A percentile compares a stretch with the other conserved stretches of the same genome.
phyloP scores from a whole-genome alignment of 768 basidiomycete genomes.

The Hysterangium stoloniferum region DNA sequence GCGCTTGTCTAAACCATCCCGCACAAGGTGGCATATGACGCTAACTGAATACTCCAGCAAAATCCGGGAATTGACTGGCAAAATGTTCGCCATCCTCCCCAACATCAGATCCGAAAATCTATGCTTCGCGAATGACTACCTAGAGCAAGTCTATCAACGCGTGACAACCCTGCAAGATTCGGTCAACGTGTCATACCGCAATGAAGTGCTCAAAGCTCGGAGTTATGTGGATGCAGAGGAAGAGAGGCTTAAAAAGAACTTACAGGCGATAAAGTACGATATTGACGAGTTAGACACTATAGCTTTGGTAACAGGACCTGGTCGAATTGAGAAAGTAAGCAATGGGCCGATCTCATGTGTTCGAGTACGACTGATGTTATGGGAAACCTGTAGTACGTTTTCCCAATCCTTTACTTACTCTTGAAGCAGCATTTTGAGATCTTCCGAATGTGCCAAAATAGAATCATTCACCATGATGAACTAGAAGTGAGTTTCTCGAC shows the following conservation, averaged over 20 bases:
- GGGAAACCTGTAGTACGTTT: constrained; percentile 7
- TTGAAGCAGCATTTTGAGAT: constrained; percentile 16
- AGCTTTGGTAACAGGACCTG: constrained; percentile 19
- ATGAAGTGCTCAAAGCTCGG: neutral
- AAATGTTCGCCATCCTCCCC: neutral
- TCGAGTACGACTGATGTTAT: neutral
- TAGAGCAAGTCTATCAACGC: neutral
- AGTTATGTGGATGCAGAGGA: constrained; percentile 20
- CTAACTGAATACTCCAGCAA: neutral
- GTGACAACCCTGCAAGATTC: neutral
- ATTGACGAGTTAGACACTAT: constrained; percentile 25
- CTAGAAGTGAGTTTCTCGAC: constrained; percentile 5
- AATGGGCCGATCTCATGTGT: neutral
- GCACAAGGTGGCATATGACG: neutral
- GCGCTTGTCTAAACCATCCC: neutral
- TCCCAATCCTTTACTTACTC: constrained; percentile 13
- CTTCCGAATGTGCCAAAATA: constrained; percentile 19
- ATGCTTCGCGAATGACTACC: neutral
- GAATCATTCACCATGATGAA: constrained; percentile 23
- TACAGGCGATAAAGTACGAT: constrained; percentile 20
- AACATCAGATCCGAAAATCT: neutral
- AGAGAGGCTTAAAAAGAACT: constrained; percentile 16
- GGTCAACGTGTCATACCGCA: neutral
- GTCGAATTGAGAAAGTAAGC: constrained; percentile 22
- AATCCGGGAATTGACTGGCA: neutral